Conservation (phyloP, 345 rosid species). For the Acer saccharum region DNA sequence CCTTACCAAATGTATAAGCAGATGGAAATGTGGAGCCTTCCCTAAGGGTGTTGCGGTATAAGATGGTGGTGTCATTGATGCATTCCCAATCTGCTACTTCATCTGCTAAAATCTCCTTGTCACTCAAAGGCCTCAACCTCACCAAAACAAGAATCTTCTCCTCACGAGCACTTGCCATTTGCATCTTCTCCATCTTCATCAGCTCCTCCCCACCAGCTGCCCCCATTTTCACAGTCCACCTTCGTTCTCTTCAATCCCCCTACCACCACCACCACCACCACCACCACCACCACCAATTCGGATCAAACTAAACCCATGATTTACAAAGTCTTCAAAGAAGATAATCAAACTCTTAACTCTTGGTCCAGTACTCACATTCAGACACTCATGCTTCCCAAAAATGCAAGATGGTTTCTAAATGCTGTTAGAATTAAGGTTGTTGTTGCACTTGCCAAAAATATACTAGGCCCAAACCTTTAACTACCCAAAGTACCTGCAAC, state of each 20-base stretch:
- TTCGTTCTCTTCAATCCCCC: conserved; percentile 27
- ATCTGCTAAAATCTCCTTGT: conserved; percentile 67
- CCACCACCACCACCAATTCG: background rate
- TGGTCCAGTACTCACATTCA: conserved; percentile 23
- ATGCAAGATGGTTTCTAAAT: conserved; percentile 35
- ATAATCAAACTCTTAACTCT: conserved; percentile 22
- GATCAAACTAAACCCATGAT: conserved; percentile 30
- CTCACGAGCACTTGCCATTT: conserved; percentile 54
- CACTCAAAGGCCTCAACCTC: conserved; percentile 93
- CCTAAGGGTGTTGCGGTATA: conserved; percentile 89
- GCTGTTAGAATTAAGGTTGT: conserved; percentile 42
- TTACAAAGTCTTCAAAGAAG: conserved; percentile 21
- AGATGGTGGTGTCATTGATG: conserved; percentile 75
- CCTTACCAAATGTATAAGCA: conserved; percentile 84
- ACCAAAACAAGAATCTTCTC: conserved; percentile 93
- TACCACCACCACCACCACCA: conserved; percentile 15
- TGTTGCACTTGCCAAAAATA: conserved; percentile 43
- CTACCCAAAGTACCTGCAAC: conserved; percentile 37
- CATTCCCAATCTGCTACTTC: conserved; percentile 99
- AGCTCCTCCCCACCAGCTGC: conserved; percentile 75
- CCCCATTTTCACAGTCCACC: conserved; percentile 58
- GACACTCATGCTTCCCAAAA: conserved; percentile 37
- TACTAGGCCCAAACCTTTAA: conserved; percentile 22
- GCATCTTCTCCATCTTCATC: conserved; percentile 73
- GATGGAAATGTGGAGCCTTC: conserved; percentile 96